Base-by-base conservation (phyloP, 78 protist species). In the Isochrysis galbana region DNA sequence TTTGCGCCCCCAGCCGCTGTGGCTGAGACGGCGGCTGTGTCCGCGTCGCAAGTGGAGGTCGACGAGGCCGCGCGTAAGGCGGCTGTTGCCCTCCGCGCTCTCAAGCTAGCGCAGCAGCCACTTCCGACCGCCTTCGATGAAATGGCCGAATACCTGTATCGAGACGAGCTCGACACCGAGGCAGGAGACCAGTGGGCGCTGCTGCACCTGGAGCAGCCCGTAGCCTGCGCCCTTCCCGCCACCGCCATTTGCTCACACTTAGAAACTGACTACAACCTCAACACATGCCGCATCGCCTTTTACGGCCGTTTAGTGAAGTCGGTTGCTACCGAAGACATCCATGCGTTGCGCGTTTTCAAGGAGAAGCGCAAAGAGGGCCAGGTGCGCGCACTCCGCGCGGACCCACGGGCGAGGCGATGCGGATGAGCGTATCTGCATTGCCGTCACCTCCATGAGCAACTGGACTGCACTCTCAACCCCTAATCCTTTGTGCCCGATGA, bases 231-330 rank as follows among this genome's bases (percentile, higher is more conserved):
- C 19, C 78, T 45, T 1, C 86, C 91, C 38, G 69, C 95, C 38
- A 3, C 91, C 23, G 48, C 96, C 10, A 97, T 97, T 55, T 98
- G 97, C 19, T 97, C 98, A 29, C 93, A 94, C 36, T 90, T 97
- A 38, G 98, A 97, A 84, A 55, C 72, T 21, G 94, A 91, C 42
- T 3, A 91, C 39, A 67, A 94, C 80, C 0, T 91, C 0, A 90
- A 93, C 36, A 41, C 86, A 7, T 97, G 98, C 93, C 91, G 84
- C 32, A 10, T 77, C 47, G 84, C 84, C 32, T 77, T 77, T 25
- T 32, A 77, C 84, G 84, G 84, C 46, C 1, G 2, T 23, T 2
- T 77, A 46, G 19, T 77, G 47, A 42, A 29, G 34, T 2, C 46
- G 17, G 32, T 77, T 46, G 0, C 84, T 42, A 23, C 44, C n/a